Percentiles rank a stretch among this genome's conserved stretches.
Conservation (phyloP, 1,284 basidiomycete genomes). For the Trametes hirsuta region DNA sequence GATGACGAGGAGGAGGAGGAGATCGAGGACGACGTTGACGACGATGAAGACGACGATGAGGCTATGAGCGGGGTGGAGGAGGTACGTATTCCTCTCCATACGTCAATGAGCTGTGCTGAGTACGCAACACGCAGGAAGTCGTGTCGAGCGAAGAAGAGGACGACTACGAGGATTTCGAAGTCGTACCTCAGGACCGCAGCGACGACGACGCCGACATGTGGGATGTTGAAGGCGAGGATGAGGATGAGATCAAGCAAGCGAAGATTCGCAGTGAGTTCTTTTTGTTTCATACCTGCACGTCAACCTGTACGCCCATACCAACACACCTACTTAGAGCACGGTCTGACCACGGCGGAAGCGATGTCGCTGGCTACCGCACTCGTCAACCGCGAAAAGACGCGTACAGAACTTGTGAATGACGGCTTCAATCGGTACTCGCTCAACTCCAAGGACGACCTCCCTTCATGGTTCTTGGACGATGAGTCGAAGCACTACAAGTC, state of each 20-base stretch:
- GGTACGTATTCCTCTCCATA: conserved; percentile 1
- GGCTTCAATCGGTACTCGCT: conserved; percentile 96
- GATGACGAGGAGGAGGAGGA: conserved; percentile 48
- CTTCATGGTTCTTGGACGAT: conserved; percentile 97
- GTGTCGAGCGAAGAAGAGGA: conserved; percentile 23
- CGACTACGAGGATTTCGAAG: conserved; percentile 67
- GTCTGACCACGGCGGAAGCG: conserved; percentile 90
- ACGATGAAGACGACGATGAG: conserved; percentile 39
- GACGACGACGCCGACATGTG: conserved; percentile 72
- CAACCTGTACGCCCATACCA: not conserved
- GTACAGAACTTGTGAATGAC: conserved; percentile 89
- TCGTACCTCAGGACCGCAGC: conserved; percentile 62
- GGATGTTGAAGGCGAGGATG: conserved; percentile 81
- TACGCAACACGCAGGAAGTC: not conserved
- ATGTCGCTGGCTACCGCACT: conserved; percentile 91
- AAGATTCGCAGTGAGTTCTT: conserved; percentile 68
- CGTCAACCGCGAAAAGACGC: conserved; percentile 91
- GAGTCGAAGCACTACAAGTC: conserved; percentile 92
- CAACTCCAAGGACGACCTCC: conserved; percentile 90
- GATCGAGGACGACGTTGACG: conserved; percentile 38
- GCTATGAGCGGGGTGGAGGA: conserved; percentile 20
- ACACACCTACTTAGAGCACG: conserved; percentile 61
- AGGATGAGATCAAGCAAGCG: conserved; percentile 74
- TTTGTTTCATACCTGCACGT: not conserved
- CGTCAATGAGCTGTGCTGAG: no score